Base-by-base conservation (phyloP, 2,329 filamentous ascomycete species). In the Alternaria arborescens region DNA sequence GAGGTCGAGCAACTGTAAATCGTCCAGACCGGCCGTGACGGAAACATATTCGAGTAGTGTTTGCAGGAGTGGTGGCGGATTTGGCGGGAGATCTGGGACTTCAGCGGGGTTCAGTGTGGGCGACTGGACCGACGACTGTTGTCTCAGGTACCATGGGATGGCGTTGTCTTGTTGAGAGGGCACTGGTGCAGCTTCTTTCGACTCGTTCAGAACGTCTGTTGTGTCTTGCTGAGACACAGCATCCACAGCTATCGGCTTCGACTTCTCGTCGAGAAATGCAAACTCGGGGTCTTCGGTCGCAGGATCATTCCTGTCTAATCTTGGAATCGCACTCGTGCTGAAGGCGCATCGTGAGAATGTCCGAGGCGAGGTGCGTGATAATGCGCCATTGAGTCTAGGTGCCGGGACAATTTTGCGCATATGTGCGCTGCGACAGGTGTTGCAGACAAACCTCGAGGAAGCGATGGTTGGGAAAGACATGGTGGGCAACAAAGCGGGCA, bases 1-100 rank as follows among this genome's bases (percentile, higher is more conserved):
- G 32, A 99, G 84, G 74, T 99, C 95, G 48, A 97, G 83, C 6
- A 99, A 80, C 1, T 85, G 85, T 47, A 99, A 83, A 58, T 93
- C 87, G 74, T 97, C 93, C 41, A 99, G 83, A 36, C 95, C 95
- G 68, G 97, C 88, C 30, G 97, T 91, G 61, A 94, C 87, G 7
- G 92, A 93, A 2, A 93, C 84, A 73, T 93, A 92, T 64, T 93
- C 84, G 30, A 98, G 82, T 54, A 98, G 84, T 3, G 89, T 86
- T 26, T 86, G 79, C 5, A 97, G 83, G 16, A 97, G 83, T 1
- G 86, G 81, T 0, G 95, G 95, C 0, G 93, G 82, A 58, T 89
- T 84, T 2, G 84, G 80, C 0, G 94, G 94, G 1, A 91, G 80
- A 18, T 86, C 82, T 30, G 89, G 89, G 20, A 91, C 81, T 48